A percentile compares a stretch with the other conserved stretches of the same genome.
phyloP scores from a whole-genome alignment of 73 alveolate species.

The Paramecium sexaurelia region DNA sequence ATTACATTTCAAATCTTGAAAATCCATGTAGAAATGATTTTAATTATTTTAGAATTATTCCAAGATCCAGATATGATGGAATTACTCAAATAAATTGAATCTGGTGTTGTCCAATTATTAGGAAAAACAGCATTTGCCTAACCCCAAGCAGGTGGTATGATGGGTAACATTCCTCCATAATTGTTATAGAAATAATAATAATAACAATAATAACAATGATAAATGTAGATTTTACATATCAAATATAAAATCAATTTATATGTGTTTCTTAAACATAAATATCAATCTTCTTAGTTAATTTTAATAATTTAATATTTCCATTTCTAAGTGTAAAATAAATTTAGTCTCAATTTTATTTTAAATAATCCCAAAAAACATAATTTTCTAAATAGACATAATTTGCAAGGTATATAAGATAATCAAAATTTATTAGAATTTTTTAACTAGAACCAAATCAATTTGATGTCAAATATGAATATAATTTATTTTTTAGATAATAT shows the following conservation, averaged over 20 bases:
- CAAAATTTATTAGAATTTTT: no score
- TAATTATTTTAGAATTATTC: conserved; percentile 28
- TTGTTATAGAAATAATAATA: conserved; percentile 31
- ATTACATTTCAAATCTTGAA: conserved; percentile 61
- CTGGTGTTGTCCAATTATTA: conserved; percentile 57
- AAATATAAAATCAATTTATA: not conserved
- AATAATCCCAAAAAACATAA: no score
- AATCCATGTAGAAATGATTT: conserved; percentile 43
- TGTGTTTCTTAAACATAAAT: no score
- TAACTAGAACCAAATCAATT: no score
- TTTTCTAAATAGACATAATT: no score
- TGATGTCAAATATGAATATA: no score
- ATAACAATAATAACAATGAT: not conserved
- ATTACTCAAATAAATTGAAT: conserved; percentile 66
- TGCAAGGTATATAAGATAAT: no score
- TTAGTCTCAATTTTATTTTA: no score
- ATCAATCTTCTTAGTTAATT: no score
- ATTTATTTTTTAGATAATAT: no score
- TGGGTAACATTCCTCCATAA: conserved; percentile 5
- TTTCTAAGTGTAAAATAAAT: no score
- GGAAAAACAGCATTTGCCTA: conserved; percentile 57
- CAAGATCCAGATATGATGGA: conserved; percentile 67
- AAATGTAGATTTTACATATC: not conserved
- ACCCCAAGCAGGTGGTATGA: not conserved
- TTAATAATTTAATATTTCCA: no score